These are phyloP conservation scores for Cicer arietinum DNA, from an alignment of 306 rosid species.

Conservation along the genomic window DNA sequence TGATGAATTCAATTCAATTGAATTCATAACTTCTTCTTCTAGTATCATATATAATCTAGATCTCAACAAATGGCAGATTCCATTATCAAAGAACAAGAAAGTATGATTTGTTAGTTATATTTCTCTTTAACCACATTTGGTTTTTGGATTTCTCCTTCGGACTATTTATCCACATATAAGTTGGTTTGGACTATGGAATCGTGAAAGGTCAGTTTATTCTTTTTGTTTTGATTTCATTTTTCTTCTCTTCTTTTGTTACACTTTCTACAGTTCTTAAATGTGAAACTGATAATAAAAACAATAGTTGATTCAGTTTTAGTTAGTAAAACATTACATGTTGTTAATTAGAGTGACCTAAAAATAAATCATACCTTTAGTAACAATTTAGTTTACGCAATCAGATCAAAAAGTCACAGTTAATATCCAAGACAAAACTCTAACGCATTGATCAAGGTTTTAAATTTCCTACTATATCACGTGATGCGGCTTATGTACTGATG, in stretches of 20 bases:
- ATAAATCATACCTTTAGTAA: not conserved
- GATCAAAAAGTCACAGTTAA: too few species aligned
- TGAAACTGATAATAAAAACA: not conserved
- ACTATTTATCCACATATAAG: not conserved
- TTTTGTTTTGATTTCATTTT: not conserved
- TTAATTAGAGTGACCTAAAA: not conserved
- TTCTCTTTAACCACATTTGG: not conserved
- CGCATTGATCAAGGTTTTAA: too few species aligned
- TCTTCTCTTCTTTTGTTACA: not conserved
- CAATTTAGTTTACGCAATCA: too few species aligned
- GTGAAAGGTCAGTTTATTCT: constrained; percentile 4
- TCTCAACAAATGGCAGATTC: not conserved
- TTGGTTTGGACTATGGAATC: constrained; percentile 1
- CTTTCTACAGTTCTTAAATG: not conserved
- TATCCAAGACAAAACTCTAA: not conserved
- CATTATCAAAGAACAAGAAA: constrained; percentile 2
- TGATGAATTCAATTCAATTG: constrained; percentile 3
- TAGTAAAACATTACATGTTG: not conserved
- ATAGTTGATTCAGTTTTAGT: not conserved
- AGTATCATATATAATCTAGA: not conserved
- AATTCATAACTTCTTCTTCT: not conserved
- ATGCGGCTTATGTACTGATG: too few species aligned
- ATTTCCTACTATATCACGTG: too few species aligned
- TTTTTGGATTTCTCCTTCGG: not conserved
- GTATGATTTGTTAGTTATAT: not conserved